A percentile compares a stretch with the other conserved stretches of the same genome.
Evolutionary conservation across 257 asterid species (phyloP).

Genomic region (Gentiana straminea): DNA sequence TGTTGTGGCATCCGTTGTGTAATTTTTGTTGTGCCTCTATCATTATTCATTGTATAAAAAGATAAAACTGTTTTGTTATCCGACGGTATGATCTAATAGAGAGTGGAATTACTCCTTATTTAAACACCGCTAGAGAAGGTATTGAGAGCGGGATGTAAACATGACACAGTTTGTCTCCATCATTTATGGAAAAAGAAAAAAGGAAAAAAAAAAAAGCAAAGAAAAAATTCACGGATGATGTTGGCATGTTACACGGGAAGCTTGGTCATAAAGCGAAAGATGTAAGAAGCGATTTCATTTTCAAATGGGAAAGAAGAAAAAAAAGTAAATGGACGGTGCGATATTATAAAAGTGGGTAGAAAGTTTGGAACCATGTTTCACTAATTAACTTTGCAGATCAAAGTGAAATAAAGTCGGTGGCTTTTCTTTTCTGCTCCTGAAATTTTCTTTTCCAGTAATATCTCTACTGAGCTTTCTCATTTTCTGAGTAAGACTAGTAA

Average conservation of each 20-base stretch:
- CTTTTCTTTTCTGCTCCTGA: no score
- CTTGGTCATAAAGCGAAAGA: conserved; percentile 13
- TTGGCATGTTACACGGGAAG: conserved; percentile 1
- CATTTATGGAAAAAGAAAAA: not conserved
- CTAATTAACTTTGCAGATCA: conserved; percentile 12
- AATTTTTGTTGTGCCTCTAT: not conserved
- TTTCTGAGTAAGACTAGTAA: no score
- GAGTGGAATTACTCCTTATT: not conserved
- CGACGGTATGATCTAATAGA: not conserved
- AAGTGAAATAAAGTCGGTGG: no score
- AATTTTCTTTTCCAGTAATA: no score
- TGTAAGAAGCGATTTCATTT: not conserved
- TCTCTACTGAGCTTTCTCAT: no score
- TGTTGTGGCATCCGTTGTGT: no score
- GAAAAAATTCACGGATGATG: conserved; percentile 28
- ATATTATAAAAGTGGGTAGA: conserved; percentile 85
- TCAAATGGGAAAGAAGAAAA: conserved; percentile 14
- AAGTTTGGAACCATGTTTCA: conserved; percentile 50
- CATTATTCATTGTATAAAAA: not conserved
- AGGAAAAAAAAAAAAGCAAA: not conserved
- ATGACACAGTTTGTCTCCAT: not conserved
- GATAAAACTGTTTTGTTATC: not conserved
- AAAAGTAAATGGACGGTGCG: conserved; percentile 72
- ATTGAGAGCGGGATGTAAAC: not conserved
- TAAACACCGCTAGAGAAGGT: not conserved